Evolutionary conservation across 495 filamentous ascomycete genomes (phyloP).

Genomic region (Filosporella fistucella): DNA sequence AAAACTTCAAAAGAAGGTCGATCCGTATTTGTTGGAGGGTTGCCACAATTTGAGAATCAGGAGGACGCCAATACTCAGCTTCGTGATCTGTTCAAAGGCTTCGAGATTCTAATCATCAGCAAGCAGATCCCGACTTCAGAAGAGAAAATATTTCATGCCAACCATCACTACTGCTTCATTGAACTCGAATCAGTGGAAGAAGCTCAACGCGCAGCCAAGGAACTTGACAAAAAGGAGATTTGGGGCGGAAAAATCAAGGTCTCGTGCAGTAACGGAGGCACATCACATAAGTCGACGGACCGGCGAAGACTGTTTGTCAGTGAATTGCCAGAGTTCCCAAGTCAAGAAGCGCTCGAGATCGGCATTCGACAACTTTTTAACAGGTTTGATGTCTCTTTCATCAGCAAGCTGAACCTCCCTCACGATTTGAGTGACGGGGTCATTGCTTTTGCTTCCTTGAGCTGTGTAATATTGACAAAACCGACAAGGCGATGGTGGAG

Average conservation of each 20-base stretch:
- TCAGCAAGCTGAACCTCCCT: slow-evolving; percentile 61
- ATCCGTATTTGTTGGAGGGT: slow-evolving; percentile 59
- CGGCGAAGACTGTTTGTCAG: slow-evolving; percentile 58
- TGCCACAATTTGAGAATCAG: slow-evolving; percentile 54
- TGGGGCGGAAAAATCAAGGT: slow-evolving; percentile 14
- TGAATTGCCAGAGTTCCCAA: slow-evolving; percentile 53
- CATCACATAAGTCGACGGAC: slow-evolving; percentile 3
- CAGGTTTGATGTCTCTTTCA: slow-evolving; percentile 40
- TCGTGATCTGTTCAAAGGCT: slow-evolving; percentile 53
- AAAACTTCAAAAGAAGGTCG: slow-evolving; percentile 36
- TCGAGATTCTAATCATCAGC: slow-evolving; percentile 54
- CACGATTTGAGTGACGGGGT: slow-evolving; percentile 48
- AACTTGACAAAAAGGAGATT: slow-evolving; percentile 4
- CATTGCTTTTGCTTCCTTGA: slow-evolving; percentile 69
- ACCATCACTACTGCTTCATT: slow-evolving; percentile 66
- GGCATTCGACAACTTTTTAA: slow-evolving; percentile 54
- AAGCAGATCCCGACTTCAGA: slow-evolving; percentile 54
- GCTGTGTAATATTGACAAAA: slow-evolving; percentile 50
- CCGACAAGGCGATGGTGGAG: slow-evolving; percentile 35
- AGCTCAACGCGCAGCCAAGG: slow-evolving; percentile 29
- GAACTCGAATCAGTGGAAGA: slow-evolving; percentile 55
- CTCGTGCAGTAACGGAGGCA: not conserved
- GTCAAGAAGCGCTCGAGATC: slow-evolving; percentile 48
- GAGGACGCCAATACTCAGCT: slow-evolving; percentile 48
- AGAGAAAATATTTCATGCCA: slow-evolving; percentile 38